phyloP scores from a whole-genome alignment of 78 protist genomes.

The Dictyostelium intermedium region DNA sequence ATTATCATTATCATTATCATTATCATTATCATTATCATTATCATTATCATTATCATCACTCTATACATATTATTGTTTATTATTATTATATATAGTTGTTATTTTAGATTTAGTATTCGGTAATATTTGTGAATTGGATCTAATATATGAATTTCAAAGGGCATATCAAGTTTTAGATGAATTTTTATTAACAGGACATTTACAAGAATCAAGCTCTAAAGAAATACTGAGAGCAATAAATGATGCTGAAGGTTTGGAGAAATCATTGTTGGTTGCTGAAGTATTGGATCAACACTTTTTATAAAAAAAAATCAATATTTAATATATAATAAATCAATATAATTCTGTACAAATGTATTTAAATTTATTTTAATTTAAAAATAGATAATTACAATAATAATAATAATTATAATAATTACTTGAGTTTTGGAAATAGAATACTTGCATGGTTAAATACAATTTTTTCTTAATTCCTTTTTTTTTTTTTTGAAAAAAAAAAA shows the following conservation, averaged over 20 bases:
- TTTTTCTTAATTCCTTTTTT: no score
- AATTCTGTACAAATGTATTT: background rate
- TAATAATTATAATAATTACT: no score
- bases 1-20: background rate
- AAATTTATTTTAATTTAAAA: no score
- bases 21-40: background rate
- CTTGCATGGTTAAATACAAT: no score
- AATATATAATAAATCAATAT: background rate
- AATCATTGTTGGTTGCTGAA: background rate
- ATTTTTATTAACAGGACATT: conserved; percentile 91
- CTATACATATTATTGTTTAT: no score
- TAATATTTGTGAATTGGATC: conserved; percentile 97
- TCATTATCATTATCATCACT: no score
- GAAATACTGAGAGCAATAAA: conserved; percentile 62
- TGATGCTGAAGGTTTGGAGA: conserved; percentile 20
- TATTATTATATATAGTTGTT: conserved; percentile 42
- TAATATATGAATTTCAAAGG: conserved; percentile 97
- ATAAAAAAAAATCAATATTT: background rate
- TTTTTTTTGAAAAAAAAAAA: no score
- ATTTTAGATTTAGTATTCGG: conserved; percentile 55
- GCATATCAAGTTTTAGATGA: conserved; percentile 95
- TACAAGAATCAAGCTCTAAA: conserved; percentile 88
- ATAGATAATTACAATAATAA: no score
- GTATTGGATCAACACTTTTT: conserved; percentile 27
- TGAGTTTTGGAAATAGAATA: no score